These are phyloP conservation scores for Solanum neorickii DNA, from an alignment of 257 asterid genomes.

Conservation along the genomic window DNA sequence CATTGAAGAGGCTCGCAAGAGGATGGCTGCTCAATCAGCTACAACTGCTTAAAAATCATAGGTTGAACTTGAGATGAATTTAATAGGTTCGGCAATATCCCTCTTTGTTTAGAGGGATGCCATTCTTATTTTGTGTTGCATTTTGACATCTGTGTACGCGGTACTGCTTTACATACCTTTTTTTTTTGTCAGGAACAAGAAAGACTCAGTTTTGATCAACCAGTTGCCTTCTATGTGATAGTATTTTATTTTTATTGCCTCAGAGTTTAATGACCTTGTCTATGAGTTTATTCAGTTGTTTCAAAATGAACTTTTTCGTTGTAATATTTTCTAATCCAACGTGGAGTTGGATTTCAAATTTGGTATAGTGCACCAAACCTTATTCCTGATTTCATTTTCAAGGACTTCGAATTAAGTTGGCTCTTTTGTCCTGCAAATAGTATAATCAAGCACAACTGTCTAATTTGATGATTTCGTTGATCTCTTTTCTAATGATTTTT, in stretches of 20 bases:
- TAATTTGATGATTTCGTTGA: neutral
- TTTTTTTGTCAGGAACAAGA: neutral
- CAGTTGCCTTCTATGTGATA: neutral
- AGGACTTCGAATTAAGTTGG: neutral
- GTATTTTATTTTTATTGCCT: neutral
- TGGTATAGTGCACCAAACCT: neutral
- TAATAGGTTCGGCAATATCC: neutral
- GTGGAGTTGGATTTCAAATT: neutral
- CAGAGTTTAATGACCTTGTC: neutral
- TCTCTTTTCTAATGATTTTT: neutral
- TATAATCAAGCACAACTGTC: neutral
- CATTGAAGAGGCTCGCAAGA: conserved; percentile 28
- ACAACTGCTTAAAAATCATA: neutral
- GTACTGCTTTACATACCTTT: neutral
- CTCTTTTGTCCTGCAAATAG: neutral
- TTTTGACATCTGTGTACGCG: neutral
- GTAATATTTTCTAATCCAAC: neutral
- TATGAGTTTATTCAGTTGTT: too few species aligned
- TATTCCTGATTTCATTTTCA: too few species aligned
- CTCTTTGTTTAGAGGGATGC: neutral
- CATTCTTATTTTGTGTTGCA: neutral
- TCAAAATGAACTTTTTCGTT: too few species aligned
- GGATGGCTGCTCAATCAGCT: conserved; percentile 19
- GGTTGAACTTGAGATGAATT: neutral
- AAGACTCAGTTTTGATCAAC: neutral